Base-by-base conservation (phyloP, 257 asterid genomes). In the Solanum piurae region DNA sequence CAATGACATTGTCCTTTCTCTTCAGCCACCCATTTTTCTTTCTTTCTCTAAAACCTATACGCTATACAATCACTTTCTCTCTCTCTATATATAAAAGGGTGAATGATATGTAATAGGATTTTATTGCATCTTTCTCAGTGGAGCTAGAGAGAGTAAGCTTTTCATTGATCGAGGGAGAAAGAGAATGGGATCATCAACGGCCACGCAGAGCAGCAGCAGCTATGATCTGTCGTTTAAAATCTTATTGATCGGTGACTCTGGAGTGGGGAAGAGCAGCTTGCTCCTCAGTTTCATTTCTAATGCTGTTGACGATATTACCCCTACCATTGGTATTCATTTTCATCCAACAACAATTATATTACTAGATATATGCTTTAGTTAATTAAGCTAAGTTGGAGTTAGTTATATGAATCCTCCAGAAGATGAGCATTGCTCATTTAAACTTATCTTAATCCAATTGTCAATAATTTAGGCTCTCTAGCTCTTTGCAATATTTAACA, bases 211-310 rank as follows among this genome's bases (percentile, higher is more conserved):
- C 72, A 86, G 14, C 64, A 13, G 38, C 37, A 90, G 88, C 92
- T 95, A 92, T 90, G 99, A 96, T 95, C 95, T 95, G 90, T 96
- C 98, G 34, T 96, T 94, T 87, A 96, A 96, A 95, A 95, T 96
- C 95, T 87, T 95, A 91, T 91, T 96, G 91, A 93, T 96, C 91
- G 99, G 99, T 87, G 99, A 97, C 82, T 95, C 99, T 9, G 98
- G 96, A 79, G 99, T 95, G 86, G 99, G 99, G 88, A 97, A 97
- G 90, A 97, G 99, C 91, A 95, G 98, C 86, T 93, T 97, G 71
- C 98, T 97, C 79, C 95, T 97, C 86, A 92, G 92, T 87, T 95
- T 97, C 92, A 95, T 95, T 85, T 95, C 98, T n/a, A 93, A 91
- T 88, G 88, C 91, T 3, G 93, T 92, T 84, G 97, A 94, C 58